Evolutionary conservation across 345 rosid species (phyloP).

Genomic region (Heritiera littoralis): DNA sequence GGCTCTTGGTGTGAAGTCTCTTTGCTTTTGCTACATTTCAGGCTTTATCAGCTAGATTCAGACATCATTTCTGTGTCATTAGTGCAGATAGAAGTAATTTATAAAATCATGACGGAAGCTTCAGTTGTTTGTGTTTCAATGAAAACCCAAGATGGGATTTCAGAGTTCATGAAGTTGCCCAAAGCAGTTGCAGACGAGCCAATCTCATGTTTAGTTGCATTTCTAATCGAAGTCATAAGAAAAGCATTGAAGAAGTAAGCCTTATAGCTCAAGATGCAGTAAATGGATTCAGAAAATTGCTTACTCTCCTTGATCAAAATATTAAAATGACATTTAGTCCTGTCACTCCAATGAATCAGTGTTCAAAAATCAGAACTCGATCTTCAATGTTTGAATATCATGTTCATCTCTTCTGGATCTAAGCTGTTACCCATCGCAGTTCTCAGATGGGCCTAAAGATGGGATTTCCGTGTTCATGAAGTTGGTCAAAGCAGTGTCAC

Average conservation of each 20-base stretch:
- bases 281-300: constrained; percentile 31
- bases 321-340: not conserved
- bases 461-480: too few relatives aligned
- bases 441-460: not conserved
- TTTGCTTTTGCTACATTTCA: not conserved
- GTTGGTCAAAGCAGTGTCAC: too few relatives aligned
- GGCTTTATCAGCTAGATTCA: not conserved
- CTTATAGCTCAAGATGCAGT: constrained; percentile 29
- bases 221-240: constrained; percentile 28
- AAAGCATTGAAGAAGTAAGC: constrained; percentile 33
- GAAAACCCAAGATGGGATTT: constrained; percentile 31
- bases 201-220: constrained; percentile 29
- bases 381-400: not conserved
- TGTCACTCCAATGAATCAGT: not conserved
- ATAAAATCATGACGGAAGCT: constrained; percentile 20
- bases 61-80: not conserved
- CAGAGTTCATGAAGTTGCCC: constrained; percentile 30
- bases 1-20: not conserved
- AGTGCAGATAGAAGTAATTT: too few relatives aligned
- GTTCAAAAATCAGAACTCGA: not conserved
- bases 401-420: not conserved
- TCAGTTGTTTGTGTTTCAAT: constrained; percentile 21
- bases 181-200: constrained; percentile 35
- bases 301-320: constrained; percentile 24
- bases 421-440: not conserved